Conservation (phyloP, 2,329 filamentous ascomycete species). For the Endoconidiophora laricicola region DNA sequence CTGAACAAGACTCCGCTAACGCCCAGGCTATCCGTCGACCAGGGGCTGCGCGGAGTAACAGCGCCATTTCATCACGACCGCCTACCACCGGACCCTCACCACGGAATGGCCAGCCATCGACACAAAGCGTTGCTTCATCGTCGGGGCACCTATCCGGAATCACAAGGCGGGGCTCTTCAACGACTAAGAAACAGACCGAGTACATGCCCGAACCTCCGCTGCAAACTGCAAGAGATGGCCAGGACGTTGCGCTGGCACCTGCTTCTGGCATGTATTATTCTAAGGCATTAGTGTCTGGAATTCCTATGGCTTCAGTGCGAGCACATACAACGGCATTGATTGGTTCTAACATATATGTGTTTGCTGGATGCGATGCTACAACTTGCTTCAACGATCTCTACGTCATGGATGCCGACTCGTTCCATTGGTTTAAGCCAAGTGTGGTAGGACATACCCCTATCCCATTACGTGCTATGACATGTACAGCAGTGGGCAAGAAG, state of each 20-base stretch:
- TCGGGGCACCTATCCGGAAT: constrained; percentile 16
- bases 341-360: constrained; percentile 50
- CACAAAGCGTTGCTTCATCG: constrained; percentile 2
- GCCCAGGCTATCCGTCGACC: constrained; percentile 21
- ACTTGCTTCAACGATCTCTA: constrained; percentile 55
- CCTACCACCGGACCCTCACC: constrained; percentile 10
- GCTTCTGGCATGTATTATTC: constrained; percentile 62
- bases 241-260: constrained; percentile 45
- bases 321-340: constrained; percentile 52
- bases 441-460: constrained; percentile 48
- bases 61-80: constrained; percentile 28
- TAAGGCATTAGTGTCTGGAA: constrained; percentile 44
- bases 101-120: constrained; percentile 6
- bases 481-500: constrained; percentile 54
- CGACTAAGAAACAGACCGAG: constrained; percentile 20
- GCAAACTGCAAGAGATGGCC: constrained; percentile 36
- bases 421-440: constrained; percentile 50
- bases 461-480: constrained; percentile 54
- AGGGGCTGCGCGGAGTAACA: constrained; percentile 34
- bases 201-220: constrained; percentile 36
- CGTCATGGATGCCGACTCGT: constrained; percentile 52
- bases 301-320: constrained; percentile 41
- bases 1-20: constrained; percentile 15
- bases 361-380: constrained; percentile 50
- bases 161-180: constrained; percentile 12